A percentile compares a stretch with the other conserved stretches of the same genome.
phyloP scores from a whole-genome alignment of 2,329 filamentous ascomycete species.

The Aspergillus ibericus region DNA sequence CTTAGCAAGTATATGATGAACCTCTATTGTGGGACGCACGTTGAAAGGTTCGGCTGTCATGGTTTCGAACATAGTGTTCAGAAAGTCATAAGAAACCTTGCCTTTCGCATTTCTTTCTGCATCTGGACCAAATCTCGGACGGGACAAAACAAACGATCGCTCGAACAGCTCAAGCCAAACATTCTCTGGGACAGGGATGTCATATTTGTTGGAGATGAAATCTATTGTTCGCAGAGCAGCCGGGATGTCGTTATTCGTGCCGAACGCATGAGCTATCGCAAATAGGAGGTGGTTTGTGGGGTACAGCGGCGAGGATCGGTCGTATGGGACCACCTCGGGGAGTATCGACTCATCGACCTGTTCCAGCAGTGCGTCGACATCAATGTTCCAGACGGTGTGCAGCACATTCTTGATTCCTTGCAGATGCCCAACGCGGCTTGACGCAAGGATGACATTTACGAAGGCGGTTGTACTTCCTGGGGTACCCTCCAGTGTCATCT shows the following conservation, averaged over 20 bases:
- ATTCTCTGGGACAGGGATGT: constrained; percentile 55
- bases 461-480: constrained; percentile 55
- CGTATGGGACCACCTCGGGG: constrained; percentile 42
- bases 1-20: constrained; percentile 48
- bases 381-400: constrained; percentile 56
- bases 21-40: constrained; percentile 57
- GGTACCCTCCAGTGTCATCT: constrained; percentile 49
- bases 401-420: constrained; percentile 50
- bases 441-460: constrained; percentile 53
- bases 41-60: constrained; percentile 62
- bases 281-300: constrained; percentile 62
- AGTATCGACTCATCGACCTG: constrained; percentile 33
- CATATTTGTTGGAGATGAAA: constrained; percentile 61
- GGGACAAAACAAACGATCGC: constrained; percentile 63
- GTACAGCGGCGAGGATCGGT: constrained; percentile 53
- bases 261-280: constrained; percentile 67
- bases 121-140: constrained; percentile 39
- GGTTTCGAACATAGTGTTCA: constrained; percentile 57
- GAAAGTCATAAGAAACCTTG: constrained; percentile 43
- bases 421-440: constrained; percentile 54
- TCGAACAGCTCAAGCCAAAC: constrained; percentile 68
- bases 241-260: constrained; percentile 64
- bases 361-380: constrained; percentile 45
- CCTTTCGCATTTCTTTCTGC: constrained; percentile 27
- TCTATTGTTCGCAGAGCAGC: constrained; percentile 62